phyloP scores from a whole-genome alignment of 306 rosid genomes.

The Vicia sativa region DNA sequence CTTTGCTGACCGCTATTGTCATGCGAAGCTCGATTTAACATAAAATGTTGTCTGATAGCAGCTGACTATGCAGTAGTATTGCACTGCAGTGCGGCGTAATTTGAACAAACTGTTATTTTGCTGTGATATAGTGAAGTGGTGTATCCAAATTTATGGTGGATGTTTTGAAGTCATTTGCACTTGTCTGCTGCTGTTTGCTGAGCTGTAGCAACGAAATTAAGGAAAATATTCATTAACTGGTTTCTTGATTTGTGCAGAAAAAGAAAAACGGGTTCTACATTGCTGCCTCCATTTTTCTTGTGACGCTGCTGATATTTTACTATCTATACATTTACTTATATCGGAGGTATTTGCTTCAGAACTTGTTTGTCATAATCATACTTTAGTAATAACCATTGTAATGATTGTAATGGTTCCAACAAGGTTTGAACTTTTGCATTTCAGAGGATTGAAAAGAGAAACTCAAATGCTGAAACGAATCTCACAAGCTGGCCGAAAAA shows the following conservation, averaged over 20 bases:
- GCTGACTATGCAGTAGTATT: too few relatives aligned
- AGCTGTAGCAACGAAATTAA: conserved; percentile 11
- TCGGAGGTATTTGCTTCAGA: conserved; percentile 55
- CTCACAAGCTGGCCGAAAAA: conserved; percentile 57
- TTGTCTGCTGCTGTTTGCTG: neutral
- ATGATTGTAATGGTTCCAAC: conserved; percentile 13
- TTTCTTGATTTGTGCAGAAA: conserved; percentile 52
- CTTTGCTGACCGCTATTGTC: too few relatives aligned
- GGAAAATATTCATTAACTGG: conserved; percentile 10
- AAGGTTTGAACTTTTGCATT: conserved; percentile 28
- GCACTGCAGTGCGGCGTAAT: too few relatives aligned
- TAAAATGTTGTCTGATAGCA: too few relatives aligned
- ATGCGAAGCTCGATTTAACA: too few relatives aligned
- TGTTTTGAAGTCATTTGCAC: too few relatives aligned
- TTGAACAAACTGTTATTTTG: too few relatives aligned
- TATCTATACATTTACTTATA: conserved; percentile 64
- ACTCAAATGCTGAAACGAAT: conserved; percentile 61
- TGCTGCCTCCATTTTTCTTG: conserved; percentile 51
- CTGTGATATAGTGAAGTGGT: too few relatives aligned
- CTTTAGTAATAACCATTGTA: conserved; percentile 20
- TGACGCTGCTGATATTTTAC: conserved; percentile 58
- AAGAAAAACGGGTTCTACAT: conserved; percentile 56
- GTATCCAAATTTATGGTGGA: too few relatives aligned
- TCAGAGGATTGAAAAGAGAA: conserved; percentile 66
- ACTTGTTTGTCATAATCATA: conserved; percentile 18